These are phyloP conservation scores for Vigna angularis DNA, from an alignment of 306 rosid species.

Conservation along the genomic window DNA sequence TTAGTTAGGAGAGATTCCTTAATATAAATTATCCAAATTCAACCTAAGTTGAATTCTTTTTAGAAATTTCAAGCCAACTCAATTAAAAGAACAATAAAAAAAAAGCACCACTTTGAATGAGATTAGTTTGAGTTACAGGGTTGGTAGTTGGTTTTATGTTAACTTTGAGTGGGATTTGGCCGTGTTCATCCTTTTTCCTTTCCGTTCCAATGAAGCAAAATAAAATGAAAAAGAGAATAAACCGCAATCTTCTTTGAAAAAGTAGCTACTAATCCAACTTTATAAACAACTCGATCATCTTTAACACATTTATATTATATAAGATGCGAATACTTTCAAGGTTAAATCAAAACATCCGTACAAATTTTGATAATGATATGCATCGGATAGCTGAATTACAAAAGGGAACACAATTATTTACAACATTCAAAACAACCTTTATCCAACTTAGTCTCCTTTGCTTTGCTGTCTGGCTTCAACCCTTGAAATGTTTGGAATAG, in stretches of 20 bases:
- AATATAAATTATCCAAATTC: background rate
- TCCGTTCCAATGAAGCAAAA: background rate
- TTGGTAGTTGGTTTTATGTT: background rate
- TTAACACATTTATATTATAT: conserved; percentile 30
- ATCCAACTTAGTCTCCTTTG: conserved; percentile 15
- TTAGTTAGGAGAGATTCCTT: background rate
- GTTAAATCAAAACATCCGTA: conserved; percentile 24
- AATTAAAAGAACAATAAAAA: background rate
- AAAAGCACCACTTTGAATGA: background rate
- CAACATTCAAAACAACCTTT: conserved; percentile 32
- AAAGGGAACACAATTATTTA: conserved; percentile 21
- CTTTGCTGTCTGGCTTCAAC: conserved; percentile 12
- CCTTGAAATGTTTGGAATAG: background rate
- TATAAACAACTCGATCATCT: conserved; percentile 28
- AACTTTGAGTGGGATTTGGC: conserved; percentile 5
- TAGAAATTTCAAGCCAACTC: background rate
- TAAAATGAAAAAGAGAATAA: conserved; percentile 21
- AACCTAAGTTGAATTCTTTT: background rate
- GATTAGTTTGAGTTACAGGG: conserved; percentile 22
- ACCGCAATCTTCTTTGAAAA: conserved; percentile 23
- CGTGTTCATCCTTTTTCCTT: background rate
- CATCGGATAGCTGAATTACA: conserved; percentile 8
- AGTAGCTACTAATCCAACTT: conserved; percentile 8
- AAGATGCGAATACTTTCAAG: conserved; percentile 31
- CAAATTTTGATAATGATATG: conserved; percentile 23